Evolutionary conservation across 2,329 filamentous ascomycete species (phyloP).

Genomic region (Aspergillus jensenii): DNA sequence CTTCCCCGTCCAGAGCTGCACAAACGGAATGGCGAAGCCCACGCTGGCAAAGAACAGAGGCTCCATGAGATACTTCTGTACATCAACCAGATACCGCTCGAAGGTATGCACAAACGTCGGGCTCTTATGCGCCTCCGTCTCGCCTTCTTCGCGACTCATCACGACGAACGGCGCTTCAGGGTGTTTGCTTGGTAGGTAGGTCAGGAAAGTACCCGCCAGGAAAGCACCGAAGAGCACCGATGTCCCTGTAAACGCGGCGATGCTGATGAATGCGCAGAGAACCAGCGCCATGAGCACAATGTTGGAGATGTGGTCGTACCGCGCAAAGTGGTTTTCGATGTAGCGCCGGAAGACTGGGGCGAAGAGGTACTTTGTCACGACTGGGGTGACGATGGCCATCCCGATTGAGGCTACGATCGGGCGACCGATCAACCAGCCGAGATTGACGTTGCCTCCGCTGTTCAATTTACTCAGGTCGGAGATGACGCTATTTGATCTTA

Average conservation of each 20-base stretch:
- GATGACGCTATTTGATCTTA: constrained; percentile 29
- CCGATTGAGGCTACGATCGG: constrained; percentile 40
- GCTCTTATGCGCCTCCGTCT: constrained; percentile 32
- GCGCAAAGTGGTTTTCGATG: constrained; percentile 34
- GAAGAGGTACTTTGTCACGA: constrained; percentile 41
- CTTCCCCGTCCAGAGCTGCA: constrained; percentile 33
- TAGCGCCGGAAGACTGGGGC: constrained; percentile 38
- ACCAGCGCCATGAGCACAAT: constrained; percentile 38
- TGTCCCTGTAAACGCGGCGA: constrained; percentile 39
- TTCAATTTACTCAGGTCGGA: constrained; percentile 27
- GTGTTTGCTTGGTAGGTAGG: constrained; percentile 37
- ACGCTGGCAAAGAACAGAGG: constrained; percentile 34
- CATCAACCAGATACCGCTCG: constrained; percentile 36
- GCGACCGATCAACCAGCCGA: constrained; percentile 40
- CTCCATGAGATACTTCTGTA: constrained; percentile 35
- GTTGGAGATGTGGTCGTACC: constrained; percentile 34
- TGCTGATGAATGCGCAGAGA: constrained; percentile 31
- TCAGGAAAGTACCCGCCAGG: constrained; percentile 36
- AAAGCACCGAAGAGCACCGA: constrained; percentile 42
- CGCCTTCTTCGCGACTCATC: constrained; percentile 34
- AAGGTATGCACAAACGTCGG: constrained; percentile 43
- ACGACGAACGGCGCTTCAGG: constrained; percentile 38
- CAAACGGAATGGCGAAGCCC: constrained; percentile 34
- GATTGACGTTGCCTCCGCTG: constrained; percentile 20
- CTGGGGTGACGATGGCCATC: constrained; percentile 36